Evolutionary conservation across 257 asterid species (phyloP), one percentile per base, ranked within the genome.

Genomic region (Anisodus tanguticus): DNA sequence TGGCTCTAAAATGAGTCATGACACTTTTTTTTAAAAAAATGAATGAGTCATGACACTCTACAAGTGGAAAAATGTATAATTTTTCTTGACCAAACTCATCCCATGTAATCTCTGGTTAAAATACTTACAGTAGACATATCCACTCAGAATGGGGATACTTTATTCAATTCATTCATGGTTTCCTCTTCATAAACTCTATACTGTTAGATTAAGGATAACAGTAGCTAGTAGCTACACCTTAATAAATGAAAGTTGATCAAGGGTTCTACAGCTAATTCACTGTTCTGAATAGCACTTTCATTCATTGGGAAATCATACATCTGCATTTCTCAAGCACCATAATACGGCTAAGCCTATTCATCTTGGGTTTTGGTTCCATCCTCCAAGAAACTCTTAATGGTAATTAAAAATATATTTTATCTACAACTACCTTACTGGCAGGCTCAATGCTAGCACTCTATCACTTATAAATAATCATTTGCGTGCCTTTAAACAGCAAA

Each of bases 241-340:
- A 51, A 62, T 47, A 76, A 51, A 13, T 76, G 13, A 76, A 53
- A 74, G 62, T 74, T 74, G 62, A 74, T 51, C 63, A 76, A 76
- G 47, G 26, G 8, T 76, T 76, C 63, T 51, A 26, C 47, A 72
- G 45, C 60, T 12, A 51, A 64, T 64, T 64, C 70, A 3, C 70
- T 26, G 8, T 76, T 51, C 22, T 51, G 47, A 49, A 12, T 51
- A 76, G 63, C 10, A 53, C 8, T 76, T 76, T 17, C 81, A 12
- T 8, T 76, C 81, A 51, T 26, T 76, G 63, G 41, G 63, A 76
- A 76, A 76, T 15, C 62, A 76, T 49, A 22, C 63, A 26, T 22
- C 26, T 76, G 26, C 63, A 49, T 76, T 49, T 76, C 81, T 76
- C 81, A 53, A 76, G 45, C 43, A 22, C 47, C 81, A 76, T 51